phyloP scores from a whole-genome alignment of 768 basidiomycete species.

The Hericium coralloides region DNA sequence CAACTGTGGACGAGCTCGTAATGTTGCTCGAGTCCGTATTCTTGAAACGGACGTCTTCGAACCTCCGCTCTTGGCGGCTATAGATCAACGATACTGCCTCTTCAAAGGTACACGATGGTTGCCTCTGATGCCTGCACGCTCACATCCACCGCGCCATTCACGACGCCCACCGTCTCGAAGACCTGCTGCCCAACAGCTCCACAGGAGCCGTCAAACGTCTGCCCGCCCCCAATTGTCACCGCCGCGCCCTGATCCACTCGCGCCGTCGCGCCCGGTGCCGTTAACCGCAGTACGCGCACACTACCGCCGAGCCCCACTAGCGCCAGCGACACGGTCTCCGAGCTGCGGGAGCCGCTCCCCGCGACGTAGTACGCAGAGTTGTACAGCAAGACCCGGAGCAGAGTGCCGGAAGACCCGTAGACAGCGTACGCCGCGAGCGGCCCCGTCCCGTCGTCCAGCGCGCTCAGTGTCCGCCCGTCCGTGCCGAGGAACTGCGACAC shows the following conservation, averaged over 20 bases:
- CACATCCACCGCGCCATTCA: slow-evolving; percentile 18
- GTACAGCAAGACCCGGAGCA: slow-evolving; percentile 24
- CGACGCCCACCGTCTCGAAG: slow-evolving; percentile 19
- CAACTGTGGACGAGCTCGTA: too few relatives aligned
- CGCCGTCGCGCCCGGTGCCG: slow-evolving; percentile 26
- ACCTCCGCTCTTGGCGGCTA: too few relatives aligned
- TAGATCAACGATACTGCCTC: not conserved
- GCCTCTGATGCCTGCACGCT: slow-evolving; percentile 29
- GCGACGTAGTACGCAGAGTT: slow-evolving; percentile 26
- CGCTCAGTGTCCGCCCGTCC: slow-evolving; percentile 23
- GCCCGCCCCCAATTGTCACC: slow-evolving; percentile 28
- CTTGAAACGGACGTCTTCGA: too few relatives aligned
- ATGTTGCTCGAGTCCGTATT: too few relatives aligned
- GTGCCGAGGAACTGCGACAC: slow-evolving; percentile 29
- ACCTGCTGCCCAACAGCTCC: slow-evolving; percentile 17
- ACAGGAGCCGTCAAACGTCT: slow-evolving; percentile 22
- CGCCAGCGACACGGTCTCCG: slow-evolving; percentile 19
- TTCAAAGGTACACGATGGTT: slow-evolving; percentile 25
- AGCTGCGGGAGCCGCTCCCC: slow-evolving; percentile 25
- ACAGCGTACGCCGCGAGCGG: slow-evolving; percentile 25
- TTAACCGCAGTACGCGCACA: slow-evolving; percentile 23
- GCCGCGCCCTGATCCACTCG: slow-evolving; percentile 22
- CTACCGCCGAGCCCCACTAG: slow-evolving; percentile 14
- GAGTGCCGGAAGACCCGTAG: slow-evolving; percentile 16
- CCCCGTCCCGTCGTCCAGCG: slow-evolving; percentile 27